These are phyloP conservation scores for Thraustochytrium sp. DNA, from an alignment of 352 stramenopile genomes.

Conservation along the genomic window DNA sequence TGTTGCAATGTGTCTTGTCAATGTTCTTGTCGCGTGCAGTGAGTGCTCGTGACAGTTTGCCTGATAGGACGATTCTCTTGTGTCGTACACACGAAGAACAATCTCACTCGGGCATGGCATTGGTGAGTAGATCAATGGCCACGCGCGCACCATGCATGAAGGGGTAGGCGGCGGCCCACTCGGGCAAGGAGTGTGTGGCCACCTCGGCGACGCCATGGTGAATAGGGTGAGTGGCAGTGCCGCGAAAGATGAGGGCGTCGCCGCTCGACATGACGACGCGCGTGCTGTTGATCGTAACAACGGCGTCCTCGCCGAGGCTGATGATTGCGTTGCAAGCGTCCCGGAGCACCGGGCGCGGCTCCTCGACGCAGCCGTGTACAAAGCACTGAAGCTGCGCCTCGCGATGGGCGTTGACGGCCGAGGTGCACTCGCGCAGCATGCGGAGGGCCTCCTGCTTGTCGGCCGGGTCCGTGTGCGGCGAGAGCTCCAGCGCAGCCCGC, in stretches of 20 bases:
- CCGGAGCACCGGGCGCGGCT: background rate
- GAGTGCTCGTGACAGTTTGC: no score
- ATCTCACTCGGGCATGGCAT: no score
- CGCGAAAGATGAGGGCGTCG: constrained; percentile 6
- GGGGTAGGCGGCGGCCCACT: background rate
- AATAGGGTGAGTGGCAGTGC: background rate
- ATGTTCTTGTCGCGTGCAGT: no score
- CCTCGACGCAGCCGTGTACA: background rate
- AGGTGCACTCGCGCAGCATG: background rate
- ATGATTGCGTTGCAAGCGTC: background rate
- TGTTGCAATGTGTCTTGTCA: no score
- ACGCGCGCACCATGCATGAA: background rate
- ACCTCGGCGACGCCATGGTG: constrained; percentile 3
- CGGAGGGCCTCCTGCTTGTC: background rate
- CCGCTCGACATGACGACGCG: background rate
- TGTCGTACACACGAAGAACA: no score
- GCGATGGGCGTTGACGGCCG: background rate
- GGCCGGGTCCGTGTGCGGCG: background rate
- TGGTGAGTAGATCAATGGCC: background rate
- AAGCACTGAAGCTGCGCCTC: constrained; percentile 8
- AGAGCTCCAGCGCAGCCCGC: background rate
- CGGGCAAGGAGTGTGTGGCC: background rate
- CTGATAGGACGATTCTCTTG: no score
- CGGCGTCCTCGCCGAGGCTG: background rate
- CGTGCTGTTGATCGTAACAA: background rate